A percentile compares a stretch with the other conserved stretches of the same genome.
Evolutionary conservation across 2,329 filamentous ascomycete species (phyloP).

Genomic region (Gliomastix tumulicola): DNA sequence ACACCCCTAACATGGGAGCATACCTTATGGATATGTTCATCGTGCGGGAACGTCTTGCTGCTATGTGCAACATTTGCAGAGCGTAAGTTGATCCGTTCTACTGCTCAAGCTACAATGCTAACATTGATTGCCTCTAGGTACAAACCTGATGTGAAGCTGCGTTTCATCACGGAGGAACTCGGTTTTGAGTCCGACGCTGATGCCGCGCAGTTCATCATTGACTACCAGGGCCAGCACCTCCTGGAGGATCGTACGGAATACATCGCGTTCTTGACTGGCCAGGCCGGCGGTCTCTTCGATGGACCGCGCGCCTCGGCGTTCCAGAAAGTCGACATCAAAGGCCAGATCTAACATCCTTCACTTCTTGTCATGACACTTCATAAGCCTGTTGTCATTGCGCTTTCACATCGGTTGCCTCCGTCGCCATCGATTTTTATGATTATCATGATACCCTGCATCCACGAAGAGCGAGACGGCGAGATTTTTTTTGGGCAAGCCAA

Average conservation of each 20-base stretch:
- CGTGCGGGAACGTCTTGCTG: conserved; percentile 82
- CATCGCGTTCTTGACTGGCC: conserved; percentile 67
- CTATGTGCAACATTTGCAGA: conserved; percentile 88
- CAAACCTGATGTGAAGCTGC: conserved; percentile 81
- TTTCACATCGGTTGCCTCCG: no score
- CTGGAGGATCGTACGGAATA: conserved; percentile 71
- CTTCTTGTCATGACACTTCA: no score
- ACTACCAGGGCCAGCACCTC: conserved; percentile 67
- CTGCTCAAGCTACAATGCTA: conserved; percentile 24
- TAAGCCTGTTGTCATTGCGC: not conserved
- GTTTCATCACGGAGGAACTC: conserved; percentile 92
- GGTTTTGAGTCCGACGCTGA: conserved; percentile 90
- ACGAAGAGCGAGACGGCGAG: no score
- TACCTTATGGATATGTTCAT: conserved; percentile 99
- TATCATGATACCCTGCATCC: no score
- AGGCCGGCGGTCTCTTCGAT: conserved; percentile 70
- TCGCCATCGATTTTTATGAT: no score
- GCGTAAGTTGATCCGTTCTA: conserved; percentile 56
- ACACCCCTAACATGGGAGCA: conserved; percentile 92
- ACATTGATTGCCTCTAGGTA: conserved; percentile 63
- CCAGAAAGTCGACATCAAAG: conserved; percentile 89
- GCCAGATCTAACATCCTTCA: conserved; percentile 62
- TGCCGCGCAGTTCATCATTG: conserved; percentile 83
- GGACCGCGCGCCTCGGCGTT: conserved; percentile 66
- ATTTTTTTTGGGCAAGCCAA: no score